A percentile compares a stretch with the other conserved stretches of the same genome.
Conservation (phyloP, 2,329 filamentous ascomycete genomes). For the Esteya vermicola region DNA sequence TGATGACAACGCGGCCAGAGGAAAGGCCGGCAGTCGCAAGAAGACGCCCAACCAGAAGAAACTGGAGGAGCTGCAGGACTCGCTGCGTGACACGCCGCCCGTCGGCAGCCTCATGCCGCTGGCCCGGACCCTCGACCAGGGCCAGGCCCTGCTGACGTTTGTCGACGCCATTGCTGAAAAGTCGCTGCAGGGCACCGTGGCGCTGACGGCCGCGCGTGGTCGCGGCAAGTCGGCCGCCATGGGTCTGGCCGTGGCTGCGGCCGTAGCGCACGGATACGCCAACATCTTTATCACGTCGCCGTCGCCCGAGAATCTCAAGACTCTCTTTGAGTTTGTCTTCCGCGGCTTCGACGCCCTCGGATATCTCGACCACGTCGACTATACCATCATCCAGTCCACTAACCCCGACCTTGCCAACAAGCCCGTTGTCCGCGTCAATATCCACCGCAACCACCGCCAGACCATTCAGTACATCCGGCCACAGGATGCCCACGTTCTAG, state of each 20-base stretch:
- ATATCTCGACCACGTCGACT: conserved; percentile 91
- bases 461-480: conserved; percentile 98
- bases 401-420: conserved; percentile 94
- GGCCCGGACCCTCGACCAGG: conserved; percentile 85
- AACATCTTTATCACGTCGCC: conserved; percentile 99
- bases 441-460: conserved; percentile 87
- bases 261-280: conserved; percentile 90
- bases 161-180: conserved; percentile 95
- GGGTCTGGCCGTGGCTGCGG: conserved; percentile 85
- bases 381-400: conserved; percentile 94
- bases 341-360: conserved; percentile 92
- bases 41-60: conserved; percentile 65
- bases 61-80: conserved; percentile 76
- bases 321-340: conserved; percentile 94
- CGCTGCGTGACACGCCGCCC: conserved; percentile 69
- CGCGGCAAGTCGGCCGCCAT: conserved; percentile 94
- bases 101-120: conserved; percentile 73
- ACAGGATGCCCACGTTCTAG: conserved; percentile 86
- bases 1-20: conserved; percentile 26
- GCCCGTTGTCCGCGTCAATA: conserved; percentile 91
- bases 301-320: conserved; percentile 96
- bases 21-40: conserved; percentile 26
- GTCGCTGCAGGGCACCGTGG: conserved; percentile 83
- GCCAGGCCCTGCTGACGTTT: conserved; percentile 91
- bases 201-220: conserved; percentile 83